These are phyloP conservation scores for Laburnicola sp. DNA, from an alignment of 2,329 filamentous ascomycete species.

Conservation along the genomic window DNA sequence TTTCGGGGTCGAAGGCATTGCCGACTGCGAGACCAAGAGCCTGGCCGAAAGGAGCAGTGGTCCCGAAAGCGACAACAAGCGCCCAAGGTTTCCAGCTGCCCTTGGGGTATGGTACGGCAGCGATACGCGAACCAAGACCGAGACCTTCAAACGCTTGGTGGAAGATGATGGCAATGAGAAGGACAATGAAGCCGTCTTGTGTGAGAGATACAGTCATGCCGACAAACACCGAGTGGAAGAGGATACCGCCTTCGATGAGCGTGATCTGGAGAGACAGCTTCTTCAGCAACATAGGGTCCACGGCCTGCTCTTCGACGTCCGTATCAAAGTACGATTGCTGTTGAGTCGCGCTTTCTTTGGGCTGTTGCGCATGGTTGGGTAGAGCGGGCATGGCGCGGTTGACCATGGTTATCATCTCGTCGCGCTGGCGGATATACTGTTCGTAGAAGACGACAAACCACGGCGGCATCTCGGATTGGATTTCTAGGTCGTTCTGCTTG, in stretches of 20 bases:
- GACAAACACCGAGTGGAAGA: constrained; percentile 67
- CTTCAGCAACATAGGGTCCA: constrained; percentile 45
- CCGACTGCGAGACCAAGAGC: constrained; percentile 63
- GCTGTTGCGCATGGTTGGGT: constrained; percentile 37
- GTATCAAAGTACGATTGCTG: constrained; percentile 42
- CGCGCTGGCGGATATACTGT: constrained; percentile 63
- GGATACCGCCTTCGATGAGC: constrained; percentile 62
- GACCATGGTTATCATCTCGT: constrained; percentile 62
- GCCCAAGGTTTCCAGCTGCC: constrained; percentile 63
- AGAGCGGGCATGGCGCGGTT: constrained; percentile 42
- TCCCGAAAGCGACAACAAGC: constrained; percentile 64
- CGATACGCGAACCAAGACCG: constrained; percentile 64
- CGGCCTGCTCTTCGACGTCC: constrained; percentile 39
- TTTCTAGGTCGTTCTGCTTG: constrained; percentile 33
- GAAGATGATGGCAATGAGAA: constrained; percentile 65
- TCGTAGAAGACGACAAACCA: constrained; percentile 68
- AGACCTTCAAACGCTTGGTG: constrained; percentile 67
- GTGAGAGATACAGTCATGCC: constrained; percentile 65
- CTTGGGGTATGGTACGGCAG: constrained; percentile 61
- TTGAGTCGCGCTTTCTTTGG: constrained; percentile 24
- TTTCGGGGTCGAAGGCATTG: constrained; percentile 64
- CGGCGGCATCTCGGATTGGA: constrained; percentile 56
- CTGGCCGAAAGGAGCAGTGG: constrained; percentile 66
- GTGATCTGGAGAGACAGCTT: constrained; percentile 47
- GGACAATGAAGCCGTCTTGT: constrained; percentile 58